Conservation (phyloP, 805 yeast species). For the Yarrowia sp. region DNA sequence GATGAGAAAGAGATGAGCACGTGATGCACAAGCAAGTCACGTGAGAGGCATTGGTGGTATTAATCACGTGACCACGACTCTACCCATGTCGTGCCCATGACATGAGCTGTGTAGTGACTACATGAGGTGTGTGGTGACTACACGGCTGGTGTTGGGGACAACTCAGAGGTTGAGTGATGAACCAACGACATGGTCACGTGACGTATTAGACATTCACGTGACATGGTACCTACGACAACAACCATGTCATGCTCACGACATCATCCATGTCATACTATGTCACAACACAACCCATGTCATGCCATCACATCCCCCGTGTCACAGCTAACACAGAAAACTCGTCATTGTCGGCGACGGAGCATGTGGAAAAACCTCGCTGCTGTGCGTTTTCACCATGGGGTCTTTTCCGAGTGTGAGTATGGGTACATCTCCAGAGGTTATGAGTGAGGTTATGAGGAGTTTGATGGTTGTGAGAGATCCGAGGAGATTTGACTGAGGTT, state of each 20-base stretch:
- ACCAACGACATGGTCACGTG: too few species aligned
- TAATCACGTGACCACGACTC: neutral
- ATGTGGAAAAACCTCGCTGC: constrained; percentile 85
- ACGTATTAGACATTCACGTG: neutral
- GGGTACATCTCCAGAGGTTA: too few species aligned
- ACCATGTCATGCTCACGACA: too few species aligned
- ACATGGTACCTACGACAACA: neutral
- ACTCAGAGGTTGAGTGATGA: too few species aligned
- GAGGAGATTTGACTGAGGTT: too few species aligned
- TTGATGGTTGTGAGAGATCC: too few species aligned
- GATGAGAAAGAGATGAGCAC: neutral
- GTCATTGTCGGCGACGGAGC: constrained; percentile 96
- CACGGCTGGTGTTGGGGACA: too few species aligned
- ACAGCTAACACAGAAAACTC: constrained; percentile 51
- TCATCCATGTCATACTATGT: too few species aligned
- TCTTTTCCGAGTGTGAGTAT: constrained; percentile 76
- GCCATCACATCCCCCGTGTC: too few species aligned
- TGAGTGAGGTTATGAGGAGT: too few species aligned
- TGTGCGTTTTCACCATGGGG: constrained; percentile 89
- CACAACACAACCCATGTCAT: too few species aligned
- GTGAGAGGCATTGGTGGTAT: constrained; percentile 44
- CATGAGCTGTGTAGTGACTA: neutral
- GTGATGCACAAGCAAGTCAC: neutral
- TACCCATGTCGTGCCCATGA: neutral
- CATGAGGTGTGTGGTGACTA: neutral